phyloP scores from a whole-genome alignment of 2,329 filamentous ascomycete species.

The Alternaria ethzedia region DNA sequence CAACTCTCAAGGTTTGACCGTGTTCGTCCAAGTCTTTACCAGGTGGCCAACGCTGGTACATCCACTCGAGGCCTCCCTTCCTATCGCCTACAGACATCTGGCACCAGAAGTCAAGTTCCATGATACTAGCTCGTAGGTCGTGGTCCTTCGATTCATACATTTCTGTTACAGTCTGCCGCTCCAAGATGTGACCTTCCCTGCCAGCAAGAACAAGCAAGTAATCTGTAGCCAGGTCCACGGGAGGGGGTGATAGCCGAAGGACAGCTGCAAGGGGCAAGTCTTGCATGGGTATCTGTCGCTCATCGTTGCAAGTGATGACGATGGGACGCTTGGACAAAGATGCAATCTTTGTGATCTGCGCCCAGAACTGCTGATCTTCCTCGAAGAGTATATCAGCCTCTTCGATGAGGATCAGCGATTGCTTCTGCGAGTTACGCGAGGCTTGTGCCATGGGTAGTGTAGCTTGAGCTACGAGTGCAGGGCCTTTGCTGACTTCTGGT shows the following conservation, averaged over 20 bases:
- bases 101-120: slow-evolving; percentile 93
- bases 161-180: slow-evolving; percentile 68
- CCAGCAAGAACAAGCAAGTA: slow-evolving; percentile 83
- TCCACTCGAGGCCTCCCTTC: slow-evolving; percentile 90
- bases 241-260: slow-evolving; percentile 74
- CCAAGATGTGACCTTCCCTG: slow-evolving; percentile 83
- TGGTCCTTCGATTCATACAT: slow-evolving; percentile 72
- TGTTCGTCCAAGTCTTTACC: slow-evolving; percentile 72
- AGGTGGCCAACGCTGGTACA: slow-evolving; percentile 76
- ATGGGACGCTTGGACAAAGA: slow-evolving; percentile 87
- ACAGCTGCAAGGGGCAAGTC: slow-evolving; percentile 83
- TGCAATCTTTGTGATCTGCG: slow-evolving; percentile 78
- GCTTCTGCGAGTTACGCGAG: slow-evolving; percentile 69
- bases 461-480: slow-evolving; percentile 23
- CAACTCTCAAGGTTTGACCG: slow-evolving; percentile 73
- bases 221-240: slow-evolving; percentile 73
- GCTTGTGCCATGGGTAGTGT: slow-evolving; percentile 28
- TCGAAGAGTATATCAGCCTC: slow-evolving; percentile 94
- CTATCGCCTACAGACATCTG: slow-evolving; percentile 91
- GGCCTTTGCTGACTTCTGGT: slow-evolving; percentile 21
- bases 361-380: slow-evolving; percentile 95
- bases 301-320: slow-evolving; percentile 93
- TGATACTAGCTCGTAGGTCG: slow-evolving; percentile 82
- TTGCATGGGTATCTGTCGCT: slow-evolving; percentile 77
- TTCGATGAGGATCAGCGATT: slow-evolving; percentile 92